These are phyloP conservation scores for Acephala macrosclerotiorum DNA, from an alignment of 2,329 filamentous ascomycete species.

Conservation along the genomic window DNA sequence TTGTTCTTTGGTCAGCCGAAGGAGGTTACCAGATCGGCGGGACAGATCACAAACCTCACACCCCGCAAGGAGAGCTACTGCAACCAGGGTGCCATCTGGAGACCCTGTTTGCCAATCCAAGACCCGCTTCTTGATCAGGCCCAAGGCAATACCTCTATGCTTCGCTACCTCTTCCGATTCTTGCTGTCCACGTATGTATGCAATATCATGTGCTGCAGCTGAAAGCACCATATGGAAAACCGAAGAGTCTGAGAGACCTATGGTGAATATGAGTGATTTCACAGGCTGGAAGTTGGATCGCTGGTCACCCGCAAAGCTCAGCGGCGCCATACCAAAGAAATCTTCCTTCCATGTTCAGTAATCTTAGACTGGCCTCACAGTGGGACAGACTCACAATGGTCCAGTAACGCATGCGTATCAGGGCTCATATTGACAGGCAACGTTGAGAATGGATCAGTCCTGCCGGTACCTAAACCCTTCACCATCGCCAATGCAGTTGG, in stretches of 20 bases:
- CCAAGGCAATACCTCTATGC: constrained; percentile 19
- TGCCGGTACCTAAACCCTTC: constrained; percentile 4
- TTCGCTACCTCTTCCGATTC: constrained; percentile 18
- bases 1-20: constrained; percentile 8
- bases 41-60: constrained; percentile 18
- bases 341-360: constrained; percentile 15
- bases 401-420: constrained; percentile 12
- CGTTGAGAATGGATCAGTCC: constrained; percentile 18
- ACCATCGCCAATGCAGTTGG: background rate
- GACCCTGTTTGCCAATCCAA: constrained; percentile 10
- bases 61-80: constrained; percentile 21
- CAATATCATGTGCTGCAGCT: constrained; percentile 19
- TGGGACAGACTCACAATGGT: constrained; percentile 21
- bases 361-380: background rate
- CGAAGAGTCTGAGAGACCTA: constrained; percentile 15
- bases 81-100: constrained; percentile 15
- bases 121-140: constrained; percentile 21
- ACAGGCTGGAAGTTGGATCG: constrained; percentile 22
- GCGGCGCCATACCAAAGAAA: constrained; percentile 22
- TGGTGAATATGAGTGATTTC: constrained; percentile 23
- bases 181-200: constrained; percentile 12
- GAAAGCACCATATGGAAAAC: constrained; percentile 24
- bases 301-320: constrained; percentile 14
- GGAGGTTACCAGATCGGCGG: background rate
- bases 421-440: constrained; percentile 20